Evolutionary conservation across 2,329 filamentous ascomycete genomes (phyloP), one percentile per base, ranked within the genome.

Genomic region (Tetracladium maxilliforme): DNA sequence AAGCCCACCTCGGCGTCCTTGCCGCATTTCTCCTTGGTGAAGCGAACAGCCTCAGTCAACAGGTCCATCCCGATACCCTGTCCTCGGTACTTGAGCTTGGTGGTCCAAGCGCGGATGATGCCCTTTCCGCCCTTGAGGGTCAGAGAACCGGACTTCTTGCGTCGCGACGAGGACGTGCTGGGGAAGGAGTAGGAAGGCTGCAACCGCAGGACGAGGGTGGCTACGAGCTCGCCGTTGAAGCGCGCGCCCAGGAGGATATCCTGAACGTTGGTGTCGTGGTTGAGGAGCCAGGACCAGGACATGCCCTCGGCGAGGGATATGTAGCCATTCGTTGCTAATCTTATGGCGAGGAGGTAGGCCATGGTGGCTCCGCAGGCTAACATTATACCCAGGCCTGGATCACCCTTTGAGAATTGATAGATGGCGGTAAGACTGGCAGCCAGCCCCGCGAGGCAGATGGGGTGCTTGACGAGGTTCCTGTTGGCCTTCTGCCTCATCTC

Each of bases 51-150:
- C 37, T 80, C 76, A 36, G 76, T 66, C 23, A 93, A 56, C 39
- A 93, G 51, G 16, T 72, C 74, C 20, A 56, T 61, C 4, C 83
- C 84, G 14, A 92, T 58, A 1, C 83, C 82, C 33, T 70, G 68
- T 16, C 67, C 59, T 14, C 84, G 64, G 46, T 82, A 83, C 36
- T 61, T 59, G 25, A 72, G 51, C 42, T 63, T 62, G 3, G 83
- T 80, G 3, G 82, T 87, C 83, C 84, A 93, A 2, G 79, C 83
- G 15, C 79, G 68, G 29, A 93, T 74, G 23, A 83, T 56, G 7
- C 74, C 79, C 33, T 64, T 66, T 26, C 75, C 76, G 18, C 72
- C 69, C 35, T 55, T 56, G 36, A 44, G 45, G 37, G 59, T 56
- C 42, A 42, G 54, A 37, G 34, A 33, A 24, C 39, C 47, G 37